Evolutionary conservation across 140 eudicot species (phyloP), one percentile per base, ranked within the genome.

Genomic region (Oenanthe javanica): DNA sequence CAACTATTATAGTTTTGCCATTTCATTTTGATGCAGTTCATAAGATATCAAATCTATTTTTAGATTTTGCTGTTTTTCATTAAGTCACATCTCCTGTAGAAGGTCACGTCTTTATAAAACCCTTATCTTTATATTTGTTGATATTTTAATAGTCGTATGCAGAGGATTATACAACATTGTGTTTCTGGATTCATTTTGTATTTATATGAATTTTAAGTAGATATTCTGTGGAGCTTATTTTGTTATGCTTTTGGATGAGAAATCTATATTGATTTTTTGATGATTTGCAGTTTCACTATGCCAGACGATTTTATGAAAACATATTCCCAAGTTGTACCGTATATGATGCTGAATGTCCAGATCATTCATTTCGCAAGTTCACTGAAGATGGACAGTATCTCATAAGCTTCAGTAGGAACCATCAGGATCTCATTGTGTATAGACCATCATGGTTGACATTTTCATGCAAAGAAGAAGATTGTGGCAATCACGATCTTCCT

Each of bases 331-430:
- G 91, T 75, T 86, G 85, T 78, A 96, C 99, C 38, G 78, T 96
- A 66, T 96, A 88, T 74, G 98, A 96, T 49, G 88, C 91, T 64
- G 98, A 96, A 77, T 96, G 99, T 83, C 99, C 99, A 0, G 99
- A 96, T 77, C 84, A 91, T 84, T 89, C 92, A 11, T 96, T 96
- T 72, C 98, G 99, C 64, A 96, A 96, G 85, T 96, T 96, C 93
- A 96, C 97, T 43, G 99, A 96, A 72, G 99, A 96, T 80, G 99
- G 99, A 21, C 87, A 86, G 80, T 96, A 96, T 84, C 86, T 96
- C 57, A 84, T 96, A 83, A 93, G 97, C 87, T 96, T 96, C 86
- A 96, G 97, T 82, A 85, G 97, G 85, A 91, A 91, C 83, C 93
- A 89, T 87, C 99, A 96, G 84, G 98, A 96, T 74, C 86, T 96